Evolutionary conservation across 2,329 filamentous ascomycete species (phyloP).

Genomic region (Aspergillus sp.): DNA sequence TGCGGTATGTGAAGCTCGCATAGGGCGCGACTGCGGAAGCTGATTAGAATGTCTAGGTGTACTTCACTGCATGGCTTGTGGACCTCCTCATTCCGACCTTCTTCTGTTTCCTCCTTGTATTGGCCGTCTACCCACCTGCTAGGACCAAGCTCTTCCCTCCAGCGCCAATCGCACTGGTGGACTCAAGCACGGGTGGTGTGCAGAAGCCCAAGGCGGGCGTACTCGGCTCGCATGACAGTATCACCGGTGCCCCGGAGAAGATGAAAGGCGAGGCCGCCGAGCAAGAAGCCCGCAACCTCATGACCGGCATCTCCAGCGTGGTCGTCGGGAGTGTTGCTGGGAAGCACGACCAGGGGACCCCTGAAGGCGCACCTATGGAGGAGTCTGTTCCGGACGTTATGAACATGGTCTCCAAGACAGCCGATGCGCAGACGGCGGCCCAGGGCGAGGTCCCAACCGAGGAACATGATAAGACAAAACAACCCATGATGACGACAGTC

Average conservation of each 20-base stretch:
- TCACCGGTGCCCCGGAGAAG: constrained; percentile 79
- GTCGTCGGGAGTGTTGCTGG: constrained; percentile 73
- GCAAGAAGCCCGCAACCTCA: constrained; percentile 76
- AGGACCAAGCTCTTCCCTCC: constrained; percentile 70
- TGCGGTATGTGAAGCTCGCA: background rate
- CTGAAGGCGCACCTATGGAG: constrained; percentile 37
- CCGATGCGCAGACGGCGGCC: constrained; percentile 53
- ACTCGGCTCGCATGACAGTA: constrained; percentile 71
- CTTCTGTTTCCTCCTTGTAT: constrained; percentile 57
- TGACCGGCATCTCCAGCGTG: constrained; percentile 71
- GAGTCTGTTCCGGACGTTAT: constrained; percentile 42
- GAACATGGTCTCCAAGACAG: constrained; percentile 38
- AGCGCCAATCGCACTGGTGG: constrained; percentile 71
- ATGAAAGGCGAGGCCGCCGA: constrained; percentile 82
- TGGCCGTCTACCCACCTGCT: constrained; percentile 65
- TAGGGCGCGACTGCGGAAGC: too few relatives aligned
- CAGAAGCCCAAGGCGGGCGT: constrained; percentile 76
- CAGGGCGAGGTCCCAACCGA: constrained; percentile 51
- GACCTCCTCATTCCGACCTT: constrained; percentile 68
- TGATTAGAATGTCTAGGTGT: constrained; percentile 36
- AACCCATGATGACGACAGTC: constrained; percentile 73
- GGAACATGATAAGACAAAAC: constrained; percentile 66
- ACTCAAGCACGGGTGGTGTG: constrained; percentile 67
- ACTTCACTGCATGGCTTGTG: constrained; percentile 67
- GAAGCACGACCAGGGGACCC: constrained; percentile 68